A percentile compares a stretch with the other conserved stretches of the same genome.
Conservation (phyloP, 495 filamentous ascomycete species). For the Penicillium pulvis region DNA sequence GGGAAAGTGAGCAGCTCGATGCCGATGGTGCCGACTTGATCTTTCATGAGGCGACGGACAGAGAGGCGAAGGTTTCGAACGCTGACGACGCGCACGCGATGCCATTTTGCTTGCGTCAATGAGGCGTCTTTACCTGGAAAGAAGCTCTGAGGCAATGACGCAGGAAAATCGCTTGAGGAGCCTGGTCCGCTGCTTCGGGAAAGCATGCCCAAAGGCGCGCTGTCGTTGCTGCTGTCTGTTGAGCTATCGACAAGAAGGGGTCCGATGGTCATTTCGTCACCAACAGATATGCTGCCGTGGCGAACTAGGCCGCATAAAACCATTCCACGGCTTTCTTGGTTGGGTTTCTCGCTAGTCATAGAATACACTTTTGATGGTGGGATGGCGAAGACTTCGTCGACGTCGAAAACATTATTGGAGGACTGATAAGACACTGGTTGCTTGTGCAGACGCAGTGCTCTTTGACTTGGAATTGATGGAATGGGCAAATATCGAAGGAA, state of each 20-base stretch:
- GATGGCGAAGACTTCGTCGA: constrained; percentile 79
- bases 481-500: constrained; percentile 77
- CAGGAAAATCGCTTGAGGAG: constrained; percentile 36
- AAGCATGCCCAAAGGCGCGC: constrained; percentile 27
- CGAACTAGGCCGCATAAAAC: constrained; percentile 83
- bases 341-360: constrained; percentile 35
- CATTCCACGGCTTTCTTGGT: constrained; percentile 50
- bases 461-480: constrained; percentile 54
- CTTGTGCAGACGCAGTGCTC: constrained; percentile 24
- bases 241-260: constrained; percentile 60
- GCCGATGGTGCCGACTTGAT: constrained; percentile 90
- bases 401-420: constrained; percentile 69
- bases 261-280: constrained; percentile 77
- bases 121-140: constrained; percentile 31
- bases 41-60: constrained; percentile 71
- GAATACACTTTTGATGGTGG: constrained; percentile 54
- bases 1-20: constrained; percentile 57
- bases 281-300: constrained; percentile 75
- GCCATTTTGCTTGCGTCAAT: constrained; percentile 59
- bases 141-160: constrained; percentile 32
- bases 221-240: constrained; percentile 23
- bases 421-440: constrained; percentile 34
- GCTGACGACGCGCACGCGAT: constrained; percentile 74
- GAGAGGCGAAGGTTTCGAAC: constrained; percentile 86
- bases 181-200: constrained; percentile 38